Conservation (phyloP, 2,329 filamentous ascomycete species). For the Fusarium vanettenii region DNA sequence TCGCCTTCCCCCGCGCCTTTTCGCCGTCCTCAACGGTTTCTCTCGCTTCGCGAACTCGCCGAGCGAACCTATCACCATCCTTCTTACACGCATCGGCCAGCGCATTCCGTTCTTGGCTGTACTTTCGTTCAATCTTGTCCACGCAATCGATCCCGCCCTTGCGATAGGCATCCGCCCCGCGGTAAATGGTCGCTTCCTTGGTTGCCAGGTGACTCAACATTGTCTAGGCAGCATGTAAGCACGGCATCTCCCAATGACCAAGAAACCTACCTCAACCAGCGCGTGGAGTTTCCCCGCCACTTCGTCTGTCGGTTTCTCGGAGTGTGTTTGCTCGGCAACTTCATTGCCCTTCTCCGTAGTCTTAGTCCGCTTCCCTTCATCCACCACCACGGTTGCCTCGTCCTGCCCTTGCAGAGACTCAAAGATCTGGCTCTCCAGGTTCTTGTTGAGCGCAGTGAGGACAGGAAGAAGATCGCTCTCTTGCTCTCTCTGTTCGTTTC, state of each 20-base stretch:
- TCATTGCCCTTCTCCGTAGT: not conserved
- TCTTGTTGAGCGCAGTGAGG: slow-evolving; percentile 4
- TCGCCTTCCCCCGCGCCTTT: slow-evolving; percentile 2
- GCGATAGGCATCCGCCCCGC: slow-evolving; percentile 37
- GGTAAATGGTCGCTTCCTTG: slow-evolving; percentile 36
- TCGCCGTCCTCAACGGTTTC: slow-evolving; percentile 12
- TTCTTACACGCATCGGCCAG: slow-evolving; percentile 28
- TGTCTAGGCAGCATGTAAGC: slow-evolving; percentile 35
- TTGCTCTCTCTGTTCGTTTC: not conserved
- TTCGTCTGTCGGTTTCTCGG: slow-evolving; percentile 7
- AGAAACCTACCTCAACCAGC: slow-evolving; percentile 41
- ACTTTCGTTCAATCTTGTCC: slow-evolving; percentile 35
- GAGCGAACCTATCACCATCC: slow-evolving; percentile 34
- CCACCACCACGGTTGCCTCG: not conserved
- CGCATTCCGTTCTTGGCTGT: slow-evolving; percentile 29
- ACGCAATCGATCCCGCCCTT: slow-evolving; percentile 35
- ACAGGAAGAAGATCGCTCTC: not conserved
- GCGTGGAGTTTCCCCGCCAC: slow-evolving; percentile 33
- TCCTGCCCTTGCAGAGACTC: slow-evolving; percentile 21
- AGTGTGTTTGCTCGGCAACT: not conserved
- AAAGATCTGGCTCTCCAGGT: slow-evolving; percentile 33
- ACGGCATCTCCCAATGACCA: not conserved
- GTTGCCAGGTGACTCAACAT: slow-evolving; percentile 37
- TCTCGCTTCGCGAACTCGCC: slow-evolving; percentile 9
- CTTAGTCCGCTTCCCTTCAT: not conserved